Evolutionary conservation across 768 basidiomycete genomes (phyloP).

Genomic region (Hydnomerulius pinastri): DNA sequence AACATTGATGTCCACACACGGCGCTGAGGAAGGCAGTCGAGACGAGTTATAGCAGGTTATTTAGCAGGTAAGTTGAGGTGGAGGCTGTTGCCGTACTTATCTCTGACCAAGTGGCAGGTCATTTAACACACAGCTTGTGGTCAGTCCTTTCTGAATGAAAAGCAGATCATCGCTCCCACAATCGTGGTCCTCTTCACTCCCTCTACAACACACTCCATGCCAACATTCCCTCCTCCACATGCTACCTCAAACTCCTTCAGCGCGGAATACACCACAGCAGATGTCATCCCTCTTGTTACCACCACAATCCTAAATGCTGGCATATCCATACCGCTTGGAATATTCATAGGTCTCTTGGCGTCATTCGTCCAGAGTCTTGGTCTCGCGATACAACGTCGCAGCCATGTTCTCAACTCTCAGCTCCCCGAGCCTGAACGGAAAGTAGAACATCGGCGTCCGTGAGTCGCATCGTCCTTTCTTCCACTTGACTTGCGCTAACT

Average conservation of each 20-base stretch:
- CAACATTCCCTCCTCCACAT: neutral
- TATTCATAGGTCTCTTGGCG: constrained; percentile 69
- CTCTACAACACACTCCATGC: neutral
- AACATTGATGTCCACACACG: neutral
- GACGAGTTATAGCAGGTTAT: too few relatives aligned
- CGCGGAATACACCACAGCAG: neutral
- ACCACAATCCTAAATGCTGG: constrained; percentile 13
- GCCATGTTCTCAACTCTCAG: constrained; percentile 81
- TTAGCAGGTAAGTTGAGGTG: neutral
- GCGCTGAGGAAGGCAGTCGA: too few relatives aligned
- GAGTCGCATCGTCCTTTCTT: constrained; percentile 30
- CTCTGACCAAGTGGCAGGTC: neutral
- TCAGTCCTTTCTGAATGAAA: too few relatives aligned
- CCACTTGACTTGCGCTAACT: neutral
- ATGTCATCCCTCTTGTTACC: neutral
- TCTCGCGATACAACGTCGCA: constrained; percentile 91
- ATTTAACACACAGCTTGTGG: neutral
- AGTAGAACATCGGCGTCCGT: constrained; percentile 81
- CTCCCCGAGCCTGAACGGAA: constrained; percentile 64
- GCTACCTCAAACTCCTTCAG: neutral
- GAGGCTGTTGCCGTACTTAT: neutral
- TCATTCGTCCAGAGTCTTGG: constrained; percentile 90
- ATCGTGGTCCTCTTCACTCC: neutral
- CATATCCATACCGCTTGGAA: constrained; percentile 45
- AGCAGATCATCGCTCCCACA: neutral